phyloP scores from a whole-genome alignment of 768 basidiomycete genomes.

The Leccinellum rugosiceps region DNA sequence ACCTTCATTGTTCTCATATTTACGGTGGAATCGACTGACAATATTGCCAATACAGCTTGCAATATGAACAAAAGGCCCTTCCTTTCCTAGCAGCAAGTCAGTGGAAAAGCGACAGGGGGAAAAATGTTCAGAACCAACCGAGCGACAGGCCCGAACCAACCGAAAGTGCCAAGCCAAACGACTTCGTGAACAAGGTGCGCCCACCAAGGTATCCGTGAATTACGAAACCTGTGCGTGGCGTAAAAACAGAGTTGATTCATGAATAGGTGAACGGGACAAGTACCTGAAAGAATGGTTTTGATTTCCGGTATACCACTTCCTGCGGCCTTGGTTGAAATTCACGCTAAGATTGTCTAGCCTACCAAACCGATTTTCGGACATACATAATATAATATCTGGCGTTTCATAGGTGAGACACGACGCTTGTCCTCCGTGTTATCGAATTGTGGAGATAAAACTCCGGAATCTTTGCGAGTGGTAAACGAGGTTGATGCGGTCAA shows the following conservation, averaged over 20 bases:
- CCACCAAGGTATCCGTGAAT: conserved; percentile 96
- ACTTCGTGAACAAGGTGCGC: conserved; percentile 86
- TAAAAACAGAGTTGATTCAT: conserved; percentile 10
- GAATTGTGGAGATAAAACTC: conserved; percentile 53
- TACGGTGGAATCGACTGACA: conserved; percentile 75
- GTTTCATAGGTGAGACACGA: conserved; percentile 36
- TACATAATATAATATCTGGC: conserved; percentile 83
- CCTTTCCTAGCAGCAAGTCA: conserved; percentile 45
- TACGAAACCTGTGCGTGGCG: conserved; percentile 67
- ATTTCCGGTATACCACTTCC: conserved; percentile 97
- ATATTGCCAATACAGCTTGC: conserved; percentile 93
- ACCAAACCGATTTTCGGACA: conserved; percentile 26
- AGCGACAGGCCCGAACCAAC: conserved; percentile 91
- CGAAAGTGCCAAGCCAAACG: conserved; percentile 82
- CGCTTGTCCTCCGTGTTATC: conserved; percentile 30
- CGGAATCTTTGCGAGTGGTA: conserved; percentile 84
- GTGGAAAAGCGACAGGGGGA: neutral
- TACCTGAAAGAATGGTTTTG: conserved; percentile 88
- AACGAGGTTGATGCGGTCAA: conserved; percentile 90
- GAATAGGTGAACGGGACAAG: neutral
- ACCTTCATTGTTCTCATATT: conserved; percentile 98
- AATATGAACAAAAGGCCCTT: conserved; percentile 87
- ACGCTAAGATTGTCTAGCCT: conserved; percentile 11
- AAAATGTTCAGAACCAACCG: conserved; percentile 38
- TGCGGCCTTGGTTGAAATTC: conserved; percentile 58